Evolutionary conservation across 2,329 filamentous ascomycete species (phyloP).

Genomic region (Pyrenochaeta sp.): DNA sequence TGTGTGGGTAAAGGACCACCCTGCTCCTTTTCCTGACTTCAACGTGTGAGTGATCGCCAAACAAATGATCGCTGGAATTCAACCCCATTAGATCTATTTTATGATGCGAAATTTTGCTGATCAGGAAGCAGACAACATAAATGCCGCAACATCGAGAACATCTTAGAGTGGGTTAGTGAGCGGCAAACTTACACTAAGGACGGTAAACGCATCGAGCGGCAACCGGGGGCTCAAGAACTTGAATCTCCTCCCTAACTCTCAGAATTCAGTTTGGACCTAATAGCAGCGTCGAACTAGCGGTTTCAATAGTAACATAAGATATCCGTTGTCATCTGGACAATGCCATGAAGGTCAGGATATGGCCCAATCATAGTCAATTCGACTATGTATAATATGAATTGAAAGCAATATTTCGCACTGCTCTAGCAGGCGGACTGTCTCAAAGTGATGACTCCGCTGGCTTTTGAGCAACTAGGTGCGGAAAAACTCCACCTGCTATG

Average conservation of each 20-base stretch:
- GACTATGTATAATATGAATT: too few relatives aligned
- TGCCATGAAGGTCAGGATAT: too few relatives aligned
- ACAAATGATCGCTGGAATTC: background rate
- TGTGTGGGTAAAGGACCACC: slow-evolving; percentile 11
- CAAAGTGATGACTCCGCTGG: too few relatives aligned
- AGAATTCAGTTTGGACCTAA: background rate
- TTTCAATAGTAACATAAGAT: too few relatives aligned
- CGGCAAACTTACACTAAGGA: background rate
- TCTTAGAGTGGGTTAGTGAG: background rate
- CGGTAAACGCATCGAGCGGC: background rate
- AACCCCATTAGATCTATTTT: background rate
- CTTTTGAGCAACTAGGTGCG: background rate
- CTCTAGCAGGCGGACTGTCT: too few relatives aligned
- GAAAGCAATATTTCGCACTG: too few relatives aligned
- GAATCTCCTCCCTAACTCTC: background rate
- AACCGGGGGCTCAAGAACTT: background rate
- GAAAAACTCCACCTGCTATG: background rate
- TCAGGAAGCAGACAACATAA: background rate
- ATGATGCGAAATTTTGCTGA: background rate
- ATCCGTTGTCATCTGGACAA: too few relatives aligned
- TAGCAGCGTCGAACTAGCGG: background rate
- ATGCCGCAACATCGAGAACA: background rate
- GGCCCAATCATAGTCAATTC: too few relatives aligned
- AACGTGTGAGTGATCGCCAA: background rate
- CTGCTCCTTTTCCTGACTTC: slow-evolving; percentile 13